phyloP scores from a whole-genome alignment of 202 grass and related monocot genomes.

The Brachypodium distachyon region DNA sequence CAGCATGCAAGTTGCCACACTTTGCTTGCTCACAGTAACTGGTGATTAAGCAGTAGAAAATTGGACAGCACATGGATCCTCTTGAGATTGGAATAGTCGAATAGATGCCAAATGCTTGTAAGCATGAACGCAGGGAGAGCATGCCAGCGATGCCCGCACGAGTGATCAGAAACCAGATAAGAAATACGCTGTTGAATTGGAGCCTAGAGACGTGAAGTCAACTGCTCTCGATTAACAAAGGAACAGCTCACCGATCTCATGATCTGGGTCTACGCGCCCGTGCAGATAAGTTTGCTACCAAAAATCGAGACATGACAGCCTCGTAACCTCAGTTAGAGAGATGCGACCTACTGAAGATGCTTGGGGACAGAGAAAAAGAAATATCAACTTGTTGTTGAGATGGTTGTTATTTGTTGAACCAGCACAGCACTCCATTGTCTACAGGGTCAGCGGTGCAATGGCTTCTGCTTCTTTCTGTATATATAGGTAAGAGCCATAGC shows the following conservation, averaged over 20 bases:
- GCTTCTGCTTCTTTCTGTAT: not conserved
- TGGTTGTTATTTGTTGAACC: constrained; percentile 8
- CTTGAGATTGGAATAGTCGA: not conserved
- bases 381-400: not conserved
- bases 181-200: not conserved
- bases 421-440: constrained; percentile 17
- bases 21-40: not conserved
- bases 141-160: not conserved
- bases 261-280: not conserved
- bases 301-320: not conserved
- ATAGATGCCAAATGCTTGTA: not conserved
- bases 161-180: not conserved
- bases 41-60: not conserved
- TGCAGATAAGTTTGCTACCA: not conserved
- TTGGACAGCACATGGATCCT: not conserved
- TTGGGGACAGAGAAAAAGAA: not conserved
- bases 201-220: not conserved
- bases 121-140: not conserved
- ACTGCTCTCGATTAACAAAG: not conserved
- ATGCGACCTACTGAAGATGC: not conserved
- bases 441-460: not conserved
- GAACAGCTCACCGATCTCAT: not conserved
- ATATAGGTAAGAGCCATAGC: not conserved
- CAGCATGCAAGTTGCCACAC: not conserved
- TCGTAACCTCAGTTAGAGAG: not conserved